Percentiles rank a stretch among this genome's conserved stretches.
Conservation (phyloP, 176 grass and related monocot genomes). For the Carex parvula region DNA sequence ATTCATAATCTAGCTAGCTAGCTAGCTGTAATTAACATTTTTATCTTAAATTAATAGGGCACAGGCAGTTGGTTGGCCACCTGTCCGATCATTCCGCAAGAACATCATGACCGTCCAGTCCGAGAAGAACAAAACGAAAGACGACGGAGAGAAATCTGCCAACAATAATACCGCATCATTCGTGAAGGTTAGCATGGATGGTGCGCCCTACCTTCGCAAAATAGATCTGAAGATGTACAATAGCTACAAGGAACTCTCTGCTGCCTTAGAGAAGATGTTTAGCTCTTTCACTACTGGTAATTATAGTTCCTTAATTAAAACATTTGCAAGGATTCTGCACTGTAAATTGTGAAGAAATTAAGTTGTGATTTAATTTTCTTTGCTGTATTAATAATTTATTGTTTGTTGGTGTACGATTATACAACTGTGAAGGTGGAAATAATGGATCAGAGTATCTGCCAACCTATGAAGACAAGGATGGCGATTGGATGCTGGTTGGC, state of each 20-base stretch:
- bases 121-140: slow-evolving; percentile 43
- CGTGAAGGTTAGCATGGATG: slow-evolving; percentile 99
- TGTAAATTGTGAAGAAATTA: neutral
- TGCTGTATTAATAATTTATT: neutral
- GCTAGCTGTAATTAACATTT: neutral
- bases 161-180: slow-evolving; percentile 38
- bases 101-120: slow-evolving; percentile 79
- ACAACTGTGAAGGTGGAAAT: slow-evolving; percentile 23
- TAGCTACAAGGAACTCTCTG: slow-evolving; percentile 88
- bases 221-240: slow-evolving; percentile 87
- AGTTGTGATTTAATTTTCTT: neutral
- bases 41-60: slow-evolving; percentile 44
- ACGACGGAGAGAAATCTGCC: slow-evolving; percentile 51
- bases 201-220: slow-evolving; percentile 84
- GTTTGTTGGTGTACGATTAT: neutral
- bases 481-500: slow-evolving; percentile 95
- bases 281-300: slow-evolving; percentile 61
- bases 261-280: slow-evolving; percentile 85
- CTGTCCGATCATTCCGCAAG: slow-evolving; percentile 87
- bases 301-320: neutral
- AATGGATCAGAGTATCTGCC: slow-evolving; percentile 75
- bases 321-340: neutral
- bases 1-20: neutral
- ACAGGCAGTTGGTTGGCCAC: slow-evolving; percentile 94
- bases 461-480: slow-evolving; percentile 94